Evolutionary conservation across 164 flowering plant genomes (phyloP).

Genomic region (Piper betle): DNA sequence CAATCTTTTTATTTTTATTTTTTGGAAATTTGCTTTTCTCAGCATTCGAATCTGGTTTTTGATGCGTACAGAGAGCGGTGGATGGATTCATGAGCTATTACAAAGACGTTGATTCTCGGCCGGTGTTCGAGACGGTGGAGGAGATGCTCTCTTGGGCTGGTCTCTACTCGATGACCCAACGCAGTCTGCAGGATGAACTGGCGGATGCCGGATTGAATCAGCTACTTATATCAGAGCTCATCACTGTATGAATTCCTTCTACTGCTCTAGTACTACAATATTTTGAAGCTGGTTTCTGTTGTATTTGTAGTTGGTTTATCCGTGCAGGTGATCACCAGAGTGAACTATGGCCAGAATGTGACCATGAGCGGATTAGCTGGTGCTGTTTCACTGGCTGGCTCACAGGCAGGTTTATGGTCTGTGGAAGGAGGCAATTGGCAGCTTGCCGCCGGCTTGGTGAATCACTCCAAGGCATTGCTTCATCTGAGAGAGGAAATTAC

Average conservation of each 20-base stretch:
- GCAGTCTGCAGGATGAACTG: constrained; percentile 53
- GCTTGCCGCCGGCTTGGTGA: constrained; percentile 75
- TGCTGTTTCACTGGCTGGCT: constrained; percentile 92
- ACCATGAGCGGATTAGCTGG: constrained; percentile 92
- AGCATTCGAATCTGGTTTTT: neutral
- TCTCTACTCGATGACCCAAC: constrained; percentile 48
- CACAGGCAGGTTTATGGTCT: constrained; percentile 80
- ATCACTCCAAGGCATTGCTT: constrained; percentile 48
- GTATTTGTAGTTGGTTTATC: too few species aligned
- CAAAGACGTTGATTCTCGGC: constrained; percentile 39
- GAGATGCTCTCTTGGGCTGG: constrained; percentile 88
- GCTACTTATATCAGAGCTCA: constrained; percentile 58
- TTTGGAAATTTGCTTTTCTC: neutral
- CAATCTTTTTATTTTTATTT: too few species aligned
- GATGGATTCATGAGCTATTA: constrained; percentile 57
- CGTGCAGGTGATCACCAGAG: constrained; percentile 84
- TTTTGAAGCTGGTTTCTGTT: too few species aligned
- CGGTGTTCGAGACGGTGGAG: constrained; percentile 68
- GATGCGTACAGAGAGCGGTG: constrained; percentile 33
- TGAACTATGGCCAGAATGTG: constrained; percentile 90
- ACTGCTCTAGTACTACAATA: too few species aligned
- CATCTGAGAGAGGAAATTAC: constrained; percentile 73
- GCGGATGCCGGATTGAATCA: constrained; percentile 45
- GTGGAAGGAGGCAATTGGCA: constrained; percentile 93
- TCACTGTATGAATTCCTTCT: constrained; percentile 41